A percentile compares a stretch with the other conserved stretches of the same genome.
Conservation (phyloP, 148 eudicot species). For the Camellia sinensis region DNA sequence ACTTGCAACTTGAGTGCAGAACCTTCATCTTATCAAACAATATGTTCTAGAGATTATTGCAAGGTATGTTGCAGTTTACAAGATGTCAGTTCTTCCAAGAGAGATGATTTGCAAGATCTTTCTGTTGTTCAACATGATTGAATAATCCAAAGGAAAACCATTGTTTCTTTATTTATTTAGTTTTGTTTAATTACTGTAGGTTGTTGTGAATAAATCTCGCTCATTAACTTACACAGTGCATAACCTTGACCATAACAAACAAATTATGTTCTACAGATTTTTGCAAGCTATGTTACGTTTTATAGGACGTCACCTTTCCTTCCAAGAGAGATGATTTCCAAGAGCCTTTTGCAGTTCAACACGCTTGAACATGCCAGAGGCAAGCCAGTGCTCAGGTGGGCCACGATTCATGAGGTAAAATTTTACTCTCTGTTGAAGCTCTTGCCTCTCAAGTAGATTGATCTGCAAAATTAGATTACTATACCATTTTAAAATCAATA, state of each 20-base stretch:
- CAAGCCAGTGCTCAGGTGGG: constrained; percentile 87
- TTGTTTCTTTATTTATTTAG: not conserved
- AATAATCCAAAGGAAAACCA: not conserved
- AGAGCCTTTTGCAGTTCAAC: constrained; percentile 88
- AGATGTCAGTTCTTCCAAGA: not conserved
- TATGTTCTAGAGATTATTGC: too few species aligned
- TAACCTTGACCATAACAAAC: constrained; percentile 4
- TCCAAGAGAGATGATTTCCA: constrained; percentile 93
- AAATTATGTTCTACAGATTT: not conserved
- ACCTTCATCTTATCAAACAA: too few species aligned
- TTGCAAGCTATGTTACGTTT: not conserved
- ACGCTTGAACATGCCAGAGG: constrained; percentile 67
- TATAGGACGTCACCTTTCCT: constrained; percentile 62
- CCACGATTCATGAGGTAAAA: constrained; percentile 61
- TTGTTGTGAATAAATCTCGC: not conserved
- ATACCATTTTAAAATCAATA: not conserved
- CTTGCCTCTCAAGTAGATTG: constrained; percentile 85
- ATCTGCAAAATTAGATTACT: constrained; percentile 44
- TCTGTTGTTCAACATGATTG: not conserved
- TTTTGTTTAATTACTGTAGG: not conserved
- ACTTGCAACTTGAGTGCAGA: too few species aligned
- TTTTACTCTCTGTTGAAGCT: constrained; percentile 84
- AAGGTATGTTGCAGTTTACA: not conserved
- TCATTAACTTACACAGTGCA: not conserved
- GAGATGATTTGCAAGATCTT: not conserved